Evolutionary conservation across 768 basidiomycete species (phyloP).

Genomic region (Boletus rufocinnamomeus): DNA sequence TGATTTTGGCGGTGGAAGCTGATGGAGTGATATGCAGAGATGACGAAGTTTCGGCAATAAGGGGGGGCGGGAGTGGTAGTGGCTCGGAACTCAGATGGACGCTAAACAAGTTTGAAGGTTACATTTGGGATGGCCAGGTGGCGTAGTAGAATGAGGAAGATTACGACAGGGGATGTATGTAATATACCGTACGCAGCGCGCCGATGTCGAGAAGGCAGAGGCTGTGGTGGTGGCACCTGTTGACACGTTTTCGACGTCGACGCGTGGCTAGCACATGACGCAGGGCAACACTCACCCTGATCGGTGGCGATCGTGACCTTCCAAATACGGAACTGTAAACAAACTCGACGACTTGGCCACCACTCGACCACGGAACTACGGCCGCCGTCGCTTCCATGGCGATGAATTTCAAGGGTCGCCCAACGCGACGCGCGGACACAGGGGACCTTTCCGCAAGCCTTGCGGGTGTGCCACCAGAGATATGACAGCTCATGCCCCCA

Average conservation of each 20-base stretch:
- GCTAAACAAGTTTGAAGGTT: conserved; percentile 64
- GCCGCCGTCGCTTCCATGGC: conserved; percentile 22
- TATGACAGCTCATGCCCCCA: conserved; percentile 8
- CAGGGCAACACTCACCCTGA: conserved; percentile 15
- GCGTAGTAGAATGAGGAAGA: neutral
- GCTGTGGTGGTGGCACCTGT: conserved; percentile 11
- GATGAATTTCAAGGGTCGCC: conserved; percentile 24
- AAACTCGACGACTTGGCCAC: conserved; percentile 6
- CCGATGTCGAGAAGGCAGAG: conserved; percentile 15
- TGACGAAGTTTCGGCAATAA: conserved; percentile 46
- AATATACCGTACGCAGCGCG: conserved; percentile 6
- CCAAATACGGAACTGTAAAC: conserved; percentile 4
- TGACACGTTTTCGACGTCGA: conserved; percentile 36
- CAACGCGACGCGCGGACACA: conserved; percentile 12
- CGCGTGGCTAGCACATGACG: neutral
- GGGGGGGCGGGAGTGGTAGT: conserved; percentile 45
- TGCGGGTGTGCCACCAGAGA: conserved; percentile 5
- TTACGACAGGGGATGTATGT: conserved; percentile 11
- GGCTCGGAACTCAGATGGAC: conserved; percentile 73
- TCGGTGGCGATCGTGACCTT: conserved; percentile 23
- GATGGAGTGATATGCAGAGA: conserved; percentile 77
- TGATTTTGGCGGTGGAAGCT: conserved; percentile 73
- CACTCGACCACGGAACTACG: conserved; percentile 20
- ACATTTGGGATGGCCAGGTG: conserved; percentile 71
- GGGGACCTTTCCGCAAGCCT: neutral